Percentiles rank a stretch among this genome's conserved stretches.
Conservation (phyloP, 2,329 filamentous ascomycete species). For the Aureobasidium sp. region DNA sequence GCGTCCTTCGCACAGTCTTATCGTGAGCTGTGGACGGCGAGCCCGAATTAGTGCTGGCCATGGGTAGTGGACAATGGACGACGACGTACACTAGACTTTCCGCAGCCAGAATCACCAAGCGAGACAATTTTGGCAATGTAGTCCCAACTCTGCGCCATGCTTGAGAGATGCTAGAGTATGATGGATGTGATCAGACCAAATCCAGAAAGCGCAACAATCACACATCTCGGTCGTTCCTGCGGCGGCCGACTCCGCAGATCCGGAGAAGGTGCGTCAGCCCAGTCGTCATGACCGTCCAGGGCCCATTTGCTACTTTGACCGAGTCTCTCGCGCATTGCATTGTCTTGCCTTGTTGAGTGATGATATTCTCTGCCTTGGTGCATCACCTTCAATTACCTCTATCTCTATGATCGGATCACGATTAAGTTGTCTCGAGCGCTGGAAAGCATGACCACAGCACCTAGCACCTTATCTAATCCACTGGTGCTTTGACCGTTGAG, state of each 20-base stretch:
- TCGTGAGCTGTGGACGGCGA: conserved; percentile 57
- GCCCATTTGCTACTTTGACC: neutral
- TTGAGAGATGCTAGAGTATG: neutral
- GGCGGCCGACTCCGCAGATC: conserved; percentile 5
- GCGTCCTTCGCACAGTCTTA: conserved; percentile 91
- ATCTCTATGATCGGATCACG: too few species aligned
- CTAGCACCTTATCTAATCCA: too few species aligned
- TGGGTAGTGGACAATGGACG: neutral
- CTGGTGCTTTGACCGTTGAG: neutral
- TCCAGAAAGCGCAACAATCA: neutral
- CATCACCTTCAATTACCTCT: neutral
- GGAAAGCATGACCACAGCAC: neutral
- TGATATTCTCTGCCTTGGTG: neutral
- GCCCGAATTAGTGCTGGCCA: conserved; percentile 20
- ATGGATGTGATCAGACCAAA: neutral
- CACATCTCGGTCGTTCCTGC: neutral
- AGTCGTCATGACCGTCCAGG: neutral
- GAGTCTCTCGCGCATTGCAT: neutral
- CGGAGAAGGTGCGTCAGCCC: conserved; percentile 6
- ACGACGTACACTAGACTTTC: conserved; percentile 66
- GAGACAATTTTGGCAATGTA: conserved; percentile 99
- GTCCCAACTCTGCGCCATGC: conserved; percentile 71
- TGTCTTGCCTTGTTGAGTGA: neutral
- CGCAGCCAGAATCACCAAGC: conserved; percentile 92
- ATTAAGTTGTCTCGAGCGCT: neutral